phyloP scores from a whole-genome alignment of 495 filamentous ascomycete species.

The Aspergillus haitiensis region DNA sequence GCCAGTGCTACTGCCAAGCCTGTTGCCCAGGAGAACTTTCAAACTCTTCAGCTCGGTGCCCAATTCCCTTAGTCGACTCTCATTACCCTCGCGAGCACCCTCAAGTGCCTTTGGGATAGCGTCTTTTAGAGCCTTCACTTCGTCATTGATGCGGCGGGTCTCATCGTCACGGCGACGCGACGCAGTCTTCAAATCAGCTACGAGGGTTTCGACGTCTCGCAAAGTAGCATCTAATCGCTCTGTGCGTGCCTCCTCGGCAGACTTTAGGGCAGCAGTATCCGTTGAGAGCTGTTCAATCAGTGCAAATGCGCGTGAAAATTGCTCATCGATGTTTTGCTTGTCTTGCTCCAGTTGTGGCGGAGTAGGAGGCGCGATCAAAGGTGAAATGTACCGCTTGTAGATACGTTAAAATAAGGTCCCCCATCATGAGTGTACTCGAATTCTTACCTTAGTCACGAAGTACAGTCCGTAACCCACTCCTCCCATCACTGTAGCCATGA shows the following conservation, averaged over 20 bases:
- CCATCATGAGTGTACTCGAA: background rate
- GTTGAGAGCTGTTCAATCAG: constrained; percentile 87
- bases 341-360: constrained; percentile 90
- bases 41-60: constrained; percentile 87
- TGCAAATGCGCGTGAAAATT: constrained; percentile 86
- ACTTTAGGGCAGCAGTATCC: constrained; percentile 85
- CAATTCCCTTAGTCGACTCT: constrained; percentile 78
- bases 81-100: constrained; percentile 79
- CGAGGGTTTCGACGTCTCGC: constrained; percentile 77
- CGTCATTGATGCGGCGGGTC: constrained; percentile 77
- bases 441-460: constrained; percentile 71
- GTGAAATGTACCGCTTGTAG: constrained; percentile 77
- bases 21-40: constrained; percentile 81
- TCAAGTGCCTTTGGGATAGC: constrained; percentile 84
- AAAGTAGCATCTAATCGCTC: constrained; percentile 81
- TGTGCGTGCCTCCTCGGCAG: constrained; percentile 78
- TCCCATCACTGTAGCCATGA: constrained; percentile 89
- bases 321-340: constrained; percentile 85
- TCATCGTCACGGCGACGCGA: constrained; percentile 82
- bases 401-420: constrained; percentile 15
- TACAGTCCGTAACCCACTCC: constrained; percentile 87
- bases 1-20: constrained; percentile 57
- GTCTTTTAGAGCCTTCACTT: constrained; percentile 77
- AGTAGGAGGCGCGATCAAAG: constrained; percentile 89
- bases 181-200: constrained; percentile 75